Conservation (phyloP, 768 basidiomycete genomes). For the Hydnomerulius pinastri region DNA sequence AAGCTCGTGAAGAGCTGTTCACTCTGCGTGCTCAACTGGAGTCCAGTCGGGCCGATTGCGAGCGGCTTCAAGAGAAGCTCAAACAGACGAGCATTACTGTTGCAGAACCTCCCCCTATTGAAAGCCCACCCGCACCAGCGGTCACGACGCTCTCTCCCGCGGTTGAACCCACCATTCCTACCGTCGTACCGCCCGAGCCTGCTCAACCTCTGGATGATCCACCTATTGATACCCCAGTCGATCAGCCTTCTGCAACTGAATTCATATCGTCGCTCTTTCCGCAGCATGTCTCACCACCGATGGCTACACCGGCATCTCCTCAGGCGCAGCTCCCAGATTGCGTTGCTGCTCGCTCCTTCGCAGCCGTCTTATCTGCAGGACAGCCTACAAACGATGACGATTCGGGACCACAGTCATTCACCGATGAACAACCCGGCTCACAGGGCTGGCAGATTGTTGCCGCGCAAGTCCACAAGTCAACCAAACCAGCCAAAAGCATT, state of each 20-base stretch:
- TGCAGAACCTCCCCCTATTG: constrained; percentile 8
- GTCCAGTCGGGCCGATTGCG: constrained; percentile 33
- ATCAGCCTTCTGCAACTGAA: constrained; percentile 19
- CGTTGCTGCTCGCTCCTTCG: constrained; percentile 36
- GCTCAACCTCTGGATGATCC: constrained; percentile 5
- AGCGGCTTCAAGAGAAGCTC: constrained; percentile 32
- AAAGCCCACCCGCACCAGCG: constrained; percentile 4
- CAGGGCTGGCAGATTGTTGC: constrained; percentile 27
- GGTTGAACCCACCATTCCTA: neutral
- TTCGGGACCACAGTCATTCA: constrained; percentile 18
- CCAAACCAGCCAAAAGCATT: constrained; percentile 37
- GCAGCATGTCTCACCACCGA: constrained; percentile 21
- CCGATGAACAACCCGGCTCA: constrained; percentile 19
- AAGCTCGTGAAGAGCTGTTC: constrained; percentile 33
- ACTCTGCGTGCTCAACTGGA: constrained; percentile 37
- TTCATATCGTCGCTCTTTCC: constrained; percentile 19
- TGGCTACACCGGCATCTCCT: constrained; percentile 35
- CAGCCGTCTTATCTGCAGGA: constrained; percentile 33
- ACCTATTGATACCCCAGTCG: constrained; percentile 6
- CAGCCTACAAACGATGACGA: constrained; percentile 29
- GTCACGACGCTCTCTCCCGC: constrained; percentile 7
- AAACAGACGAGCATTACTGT: constrained; percentile 2
- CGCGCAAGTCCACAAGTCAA: constrained; percentile 13
- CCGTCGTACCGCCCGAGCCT: constrained; percentile 6
- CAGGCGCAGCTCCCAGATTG: constrained; percentile 37